Percentiles rank a stretch among this genome's conserved stretches.
Evolutionary conservation across 306 rosid species (phyloP).

Genomic region (Vicia faba): DNA sequence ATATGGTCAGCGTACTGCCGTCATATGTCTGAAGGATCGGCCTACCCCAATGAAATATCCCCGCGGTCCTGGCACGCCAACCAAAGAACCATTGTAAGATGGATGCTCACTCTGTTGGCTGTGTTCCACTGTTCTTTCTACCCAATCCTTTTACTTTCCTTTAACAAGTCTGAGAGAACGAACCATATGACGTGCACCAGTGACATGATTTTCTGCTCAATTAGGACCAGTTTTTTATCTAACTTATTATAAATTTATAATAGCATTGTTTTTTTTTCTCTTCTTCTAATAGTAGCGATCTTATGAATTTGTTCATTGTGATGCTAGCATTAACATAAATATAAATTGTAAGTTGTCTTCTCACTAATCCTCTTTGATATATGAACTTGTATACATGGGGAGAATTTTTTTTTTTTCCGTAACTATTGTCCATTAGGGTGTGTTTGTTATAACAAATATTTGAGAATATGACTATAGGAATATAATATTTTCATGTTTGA

Average conservation of each 20-base stretch:
- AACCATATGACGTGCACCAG: not conserved
- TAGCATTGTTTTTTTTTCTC: not conserved
- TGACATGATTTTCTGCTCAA: slow-evolving; percentile 13
- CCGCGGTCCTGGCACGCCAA: slow-evolving; percentile 84
- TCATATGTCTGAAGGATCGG: slow-evolving; percentile 64
- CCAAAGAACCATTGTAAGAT: slow-evolving; percentile 63
- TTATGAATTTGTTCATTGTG: not conserved
- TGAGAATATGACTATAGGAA: too few species aligned
- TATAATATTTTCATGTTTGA: too few species aligned
- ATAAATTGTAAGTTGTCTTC: too few species aligned
- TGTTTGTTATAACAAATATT: too few species aligned
- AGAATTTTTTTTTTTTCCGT: too few species aligned
- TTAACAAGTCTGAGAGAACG: slow-evolving; percentile 15
- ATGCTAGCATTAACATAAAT: too few species aligned
- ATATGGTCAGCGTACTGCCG: slow-evolving; percentile 79
- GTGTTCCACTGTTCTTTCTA: slow-evolving; percentile 19
- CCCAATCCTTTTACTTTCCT: not conserved
- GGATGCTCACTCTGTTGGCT: slow-evolving; percentile 29
- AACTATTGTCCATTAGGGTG: too few species aligned
- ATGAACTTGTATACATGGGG: not conserved
- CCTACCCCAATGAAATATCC: slow-evolving; percentile 78
- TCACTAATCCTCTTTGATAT: too few species aligned
- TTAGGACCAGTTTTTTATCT: not conserved
- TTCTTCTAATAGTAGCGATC: not conserved
- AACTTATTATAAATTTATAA: not conserved